These are phyloP conservation scores for Peronospora belbahrii DNA, from an alignment of 352 stramenopile species.

Conservation along the genomic window DNA sequence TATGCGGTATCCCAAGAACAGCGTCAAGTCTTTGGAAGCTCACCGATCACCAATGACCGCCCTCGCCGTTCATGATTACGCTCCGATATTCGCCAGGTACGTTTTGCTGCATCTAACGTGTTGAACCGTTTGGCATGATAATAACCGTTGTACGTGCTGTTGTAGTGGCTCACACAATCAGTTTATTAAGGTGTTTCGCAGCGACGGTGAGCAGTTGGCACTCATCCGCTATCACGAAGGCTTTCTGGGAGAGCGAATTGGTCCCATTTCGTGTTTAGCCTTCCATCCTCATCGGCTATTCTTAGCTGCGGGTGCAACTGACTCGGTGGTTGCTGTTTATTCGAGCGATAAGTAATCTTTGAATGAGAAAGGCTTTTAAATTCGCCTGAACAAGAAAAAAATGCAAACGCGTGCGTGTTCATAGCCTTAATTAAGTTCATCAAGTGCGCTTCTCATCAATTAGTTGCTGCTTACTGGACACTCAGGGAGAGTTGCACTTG, in stretches of 20 bases:
- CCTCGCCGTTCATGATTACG: conserved; percentile 91
- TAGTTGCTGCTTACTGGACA: conserved; percentile 17
- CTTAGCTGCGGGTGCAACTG: conserved; percentile 91
- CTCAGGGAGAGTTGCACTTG: conserved; percentile 25
- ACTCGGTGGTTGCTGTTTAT: conserved; percentile 94
- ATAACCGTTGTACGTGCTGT: conserved; percentile 1
- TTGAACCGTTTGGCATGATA: not conserved
- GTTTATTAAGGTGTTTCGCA: conserved; percentile 97
- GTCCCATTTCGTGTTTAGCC: conserved; percentile 92
- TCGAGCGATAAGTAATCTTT: conserved; percentile 60
- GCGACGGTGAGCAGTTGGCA: conserved; percentile 79
- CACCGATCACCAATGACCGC: conserved; percentile 94
- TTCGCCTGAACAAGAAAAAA: not conserved
- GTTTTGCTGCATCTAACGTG: not conserved
- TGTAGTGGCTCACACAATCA: conserved; percentile 94
- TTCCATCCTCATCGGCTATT: conserved; percentile 96
- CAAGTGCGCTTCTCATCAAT: not conserved
- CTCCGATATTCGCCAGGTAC: conserved; percentile 92
- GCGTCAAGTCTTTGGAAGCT: conserved; percentile 83
- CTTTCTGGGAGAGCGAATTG: conserved; percentile 94
- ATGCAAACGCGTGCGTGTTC: conserved; percentile 12
- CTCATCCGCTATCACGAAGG: conserved; percentile 94
- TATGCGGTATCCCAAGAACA: conserved; percentile 80
- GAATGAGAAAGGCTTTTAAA: not conserved
- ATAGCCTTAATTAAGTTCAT: conserved; percentile 5